Evolutionary conservation across 1,284 basidiomycete genomes (phyloP).

Genomic region (Trichosporon sp.): DNA sequence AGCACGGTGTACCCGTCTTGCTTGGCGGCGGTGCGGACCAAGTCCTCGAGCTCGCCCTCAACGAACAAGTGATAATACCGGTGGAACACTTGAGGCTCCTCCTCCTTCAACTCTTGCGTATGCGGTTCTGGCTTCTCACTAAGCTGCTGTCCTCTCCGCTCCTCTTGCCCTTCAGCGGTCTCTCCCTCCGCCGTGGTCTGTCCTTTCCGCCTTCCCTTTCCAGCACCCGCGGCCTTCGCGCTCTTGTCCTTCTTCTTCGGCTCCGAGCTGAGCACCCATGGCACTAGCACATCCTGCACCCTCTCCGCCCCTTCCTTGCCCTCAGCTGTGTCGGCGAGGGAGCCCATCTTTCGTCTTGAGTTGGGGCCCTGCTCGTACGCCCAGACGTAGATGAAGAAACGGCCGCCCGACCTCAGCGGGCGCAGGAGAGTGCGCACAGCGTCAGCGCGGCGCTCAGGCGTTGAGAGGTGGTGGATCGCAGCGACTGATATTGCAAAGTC

Average conservation of each 20-base stretch:
- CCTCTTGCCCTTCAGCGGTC: not conserved
- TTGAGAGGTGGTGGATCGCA: constrained; percentile 88
- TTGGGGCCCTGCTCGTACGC: constrained; percentile 84
- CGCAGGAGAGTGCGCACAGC: constrained; percentile 69
- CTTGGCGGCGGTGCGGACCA: constrained; percentile 60
- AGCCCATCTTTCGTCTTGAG: constrained; percentile 64
- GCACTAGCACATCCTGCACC: constrained; percentile 64
- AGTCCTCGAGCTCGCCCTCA: constrained; percentile 62
- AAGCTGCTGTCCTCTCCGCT: no score
- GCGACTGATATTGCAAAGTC: constrained; percentile 93
- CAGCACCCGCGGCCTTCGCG: not conserved
- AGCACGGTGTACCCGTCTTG: constrained; percentile 53
- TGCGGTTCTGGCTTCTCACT: not conserved
- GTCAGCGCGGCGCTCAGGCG: constrained; percentile 61
- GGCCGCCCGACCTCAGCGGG: constrained; percentile 51
- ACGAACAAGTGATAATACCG: constrained; percentile 93
- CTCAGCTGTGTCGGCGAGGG: constrained; percentile 27
- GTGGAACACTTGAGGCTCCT: constrained; percentile 56
- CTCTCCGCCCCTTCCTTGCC: constrained; percentile 9
- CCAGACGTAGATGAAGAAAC: constrained; percentile 96
- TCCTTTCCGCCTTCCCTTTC: not conserved
- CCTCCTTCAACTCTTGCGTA: not conserved
- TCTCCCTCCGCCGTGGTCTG: constrained; percentile 1
- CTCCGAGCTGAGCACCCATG: constrained; percentile 55
- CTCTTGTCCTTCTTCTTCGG: constrained; percentile 12